Conservation (phyloP, 371 early-diverging fungal species). For the Apophysomyces elegans region DNA sequence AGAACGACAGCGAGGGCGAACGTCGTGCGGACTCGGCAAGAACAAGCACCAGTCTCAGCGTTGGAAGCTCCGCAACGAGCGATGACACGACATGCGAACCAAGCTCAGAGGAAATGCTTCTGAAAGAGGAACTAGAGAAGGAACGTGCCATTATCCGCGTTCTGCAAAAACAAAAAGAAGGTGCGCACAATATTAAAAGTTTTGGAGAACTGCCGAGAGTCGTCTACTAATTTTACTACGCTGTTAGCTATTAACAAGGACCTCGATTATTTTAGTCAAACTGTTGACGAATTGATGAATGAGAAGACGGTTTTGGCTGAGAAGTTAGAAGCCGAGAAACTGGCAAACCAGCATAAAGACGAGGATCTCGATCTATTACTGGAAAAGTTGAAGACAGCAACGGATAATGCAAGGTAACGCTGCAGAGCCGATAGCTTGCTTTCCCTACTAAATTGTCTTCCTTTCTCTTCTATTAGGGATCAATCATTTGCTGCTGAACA, state of each 20-base stretch:
- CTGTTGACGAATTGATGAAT: slow-evolving; percentile 58
- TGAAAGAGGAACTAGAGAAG: slow-evolving; percentile 37
- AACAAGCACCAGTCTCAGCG: background rate
- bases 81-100: slow-evolving; percentile 3
- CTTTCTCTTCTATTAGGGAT: slow-evolving; percentile 14
- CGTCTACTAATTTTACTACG: no score
- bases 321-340: slow-evolving; percentile 43
- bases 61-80: slow-evolving; percentile 3
- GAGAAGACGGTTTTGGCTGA: slow-evolving; percentile 39
- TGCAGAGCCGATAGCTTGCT: background rate
- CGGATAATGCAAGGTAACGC: slow-evolving; percentile 31
- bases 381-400: slow-evolving; percentile 29
- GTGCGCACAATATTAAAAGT: slow-evolving; percentile 12
- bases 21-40: background rate
- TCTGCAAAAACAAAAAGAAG: slow-evolving; percentile 52
- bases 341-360: slow-evolving; percentile 27
- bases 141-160: slow-evolving; percentile 38
- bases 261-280: slow-evolving; percentile 50
- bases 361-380: slow-evolving; percentile 34
- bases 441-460: background rate
- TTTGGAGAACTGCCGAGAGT: no score
- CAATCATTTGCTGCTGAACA: slow-evolving; percentile 22
- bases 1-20: background rate
- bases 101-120: background rate
- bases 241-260: slow-evolving; percentile 48